Evolutionary conservation across 169 alveolate species (phyloP).

Genomic region (Plasmodium vivax): DNA sequence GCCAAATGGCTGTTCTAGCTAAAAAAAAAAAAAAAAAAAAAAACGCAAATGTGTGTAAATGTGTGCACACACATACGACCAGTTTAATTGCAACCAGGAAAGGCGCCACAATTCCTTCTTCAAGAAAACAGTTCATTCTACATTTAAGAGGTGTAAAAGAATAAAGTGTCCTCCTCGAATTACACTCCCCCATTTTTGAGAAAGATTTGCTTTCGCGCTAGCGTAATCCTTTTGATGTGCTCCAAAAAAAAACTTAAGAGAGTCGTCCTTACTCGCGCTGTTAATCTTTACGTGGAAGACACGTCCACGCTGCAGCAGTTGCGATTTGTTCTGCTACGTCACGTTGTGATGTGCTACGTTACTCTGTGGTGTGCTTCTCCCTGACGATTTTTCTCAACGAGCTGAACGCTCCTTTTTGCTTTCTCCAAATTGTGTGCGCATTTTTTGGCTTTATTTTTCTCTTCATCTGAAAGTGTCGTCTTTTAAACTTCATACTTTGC

Average conservation of each 20-base stretch:
- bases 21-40: conserved; percentile 8
- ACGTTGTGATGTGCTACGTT: neutral
- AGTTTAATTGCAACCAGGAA: neutral
- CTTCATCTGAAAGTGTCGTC: neutral
- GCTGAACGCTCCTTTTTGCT: neutral
- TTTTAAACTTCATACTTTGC: neutral
- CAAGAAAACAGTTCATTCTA: neutral
- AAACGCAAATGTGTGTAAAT: neutral
- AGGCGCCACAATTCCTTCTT: neutral
- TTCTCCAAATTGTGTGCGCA: neutral
- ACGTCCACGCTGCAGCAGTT: neutral
- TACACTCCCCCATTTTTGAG: neutral
- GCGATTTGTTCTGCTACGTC: neutral
- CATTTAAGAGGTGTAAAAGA: neutral
- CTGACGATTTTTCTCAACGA: neutral
- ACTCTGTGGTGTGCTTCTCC: neutral
- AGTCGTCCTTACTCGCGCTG: neutral
- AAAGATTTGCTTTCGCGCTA: neutral
- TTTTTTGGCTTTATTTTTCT: neutral
- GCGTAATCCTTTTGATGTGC: neutral
- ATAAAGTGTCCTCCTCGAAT: neutral
- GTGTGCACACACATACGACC: neutral
- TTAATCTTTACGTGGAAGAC: neutral
- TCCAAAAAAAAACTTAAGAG: neutral
- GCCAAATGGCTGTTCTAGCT: neutral